Conservation (phyloP, 2,329 filamentous ascomycete species). For the Epichloe scottii region DNA sequence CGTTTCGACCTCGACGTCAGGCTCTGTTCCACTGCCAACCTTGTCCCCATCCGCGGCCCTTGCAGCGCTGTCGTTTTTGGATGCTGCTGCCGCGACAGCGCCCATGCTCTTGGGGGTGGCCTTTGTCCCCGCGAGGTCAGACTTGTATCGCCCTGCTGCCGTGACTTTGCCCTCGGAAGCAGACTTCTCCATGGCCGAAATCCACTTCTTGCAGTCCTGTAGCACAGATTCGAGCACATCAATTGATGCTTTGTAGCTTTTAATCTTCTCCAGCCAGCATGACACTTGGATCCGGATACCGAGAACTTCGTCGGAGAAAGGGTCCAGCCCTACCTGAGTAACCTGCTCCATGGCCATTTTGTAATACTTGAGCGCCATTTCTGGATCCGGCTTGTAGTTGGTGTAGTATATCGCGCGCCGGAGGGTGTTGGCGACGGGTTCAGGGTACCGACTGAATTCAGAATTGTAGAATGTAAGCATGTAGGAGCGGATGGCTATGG, state of each 20-base stretch:
- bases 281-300: slow-evolving; percentile 79
- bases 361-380: slow-evolving; percentile 73
- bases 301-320: slow-evolving; percentile 80
- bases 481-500: slow-evolving; percentile 28
- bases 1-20: slow-evolving; percentile 25
- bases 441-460: slow-evolving; percentile 48
- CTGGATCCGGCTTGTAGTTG: slow-evolving; percentile 61
- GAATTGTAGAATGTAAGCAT: slow-evolving; percentile 42
- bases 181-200: slow-evolving; percentile 39
- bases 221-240: slow-evolving; percentile 69
- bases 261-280: slow-evolving; percentile 65
- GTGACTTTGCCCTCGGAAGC: slow-evolving; percentile 34
- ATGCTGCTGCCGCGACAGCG: background rate
- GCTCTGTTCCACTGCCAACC: background rate
- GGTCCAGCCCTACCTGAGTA: slow-evolving; percentile 64
- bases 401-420: slow-evolving; percentile 80
- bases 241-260: slow-evolving; percentile 56
- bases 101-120: background rate
- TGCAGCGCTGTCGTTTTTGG: background rate
- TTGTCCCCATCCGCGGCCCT: slow-evolving; percentile 9
- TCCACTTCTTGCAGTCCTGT: slow-evolving; percentile 53
- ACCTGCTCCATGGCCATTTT: slow-evolving; percentile 65
- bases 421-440: slow-evolving; percentile 62
- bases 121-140: slow-evolving; percentile 3
- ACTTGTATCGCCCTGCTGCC: slow-evolving; percentile 23